Percentiles rank a stretch among this genome's conserved stretches.
These are phyloP conservation scores for Arabidopsis lyrata DNA, from an alignment of 441 rosid species.

Conservation along the genomic window DNA sequence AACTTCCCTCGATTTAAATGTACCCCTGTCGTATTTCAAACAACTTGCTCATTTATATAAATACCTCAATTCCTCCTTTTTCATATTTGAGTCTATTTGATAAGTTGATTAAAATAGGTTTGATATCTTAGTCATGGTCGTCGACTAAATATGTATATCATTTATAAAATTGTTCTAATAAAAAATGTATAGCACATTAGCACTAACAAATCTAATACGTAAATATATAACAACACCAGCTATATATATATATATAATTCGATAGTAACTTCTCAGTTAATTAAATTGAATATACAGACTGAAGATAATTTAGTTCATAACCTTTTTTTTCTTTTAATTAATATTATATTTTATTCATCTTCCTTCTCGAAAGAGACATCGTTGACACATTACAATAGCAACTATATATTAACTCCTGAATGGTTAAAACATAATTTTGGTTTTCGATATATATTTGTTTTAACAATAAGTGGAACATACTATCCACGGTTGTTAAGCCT, in stretches of 20 bases:
- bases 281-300: neutral
- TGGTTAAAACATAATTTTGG: neutral
- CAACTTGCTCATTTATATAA: constrained; percentile 29
- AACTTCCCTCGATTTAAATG: constrained; percentile 35
- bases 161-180: neutral
- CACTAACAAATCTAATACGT: constrained; percentile 17
- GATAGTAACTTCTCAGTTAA: constrained; percentile 7
- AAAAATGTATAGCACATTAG: constrained; percentile 2
- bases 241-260: neutral
- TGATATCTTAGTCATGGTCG: constrained; percentile 1
- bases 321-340: too few species aligned
- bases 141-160: neutral
- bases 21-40: neutral
- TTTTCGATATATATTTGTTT: neutral
- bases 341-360: too few species aligned
- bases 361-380: too few species aligned
- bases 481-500: neutral
- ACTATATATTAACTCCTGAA: neutral
- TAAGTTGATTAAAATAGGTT: neutral
- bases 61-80: constrained; percentile 6
- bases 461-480: neutral
- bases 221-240: neutral
- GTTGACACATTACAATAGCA: too few species aligned
- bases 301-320: neutral
- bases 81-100: constrained; percentile 10